These are phyloP conservation scores for Melampsora occidentalis DNA, from an alignment of 1,284 basidiomycete genomes.

Conservation along the genomic window DNA sequence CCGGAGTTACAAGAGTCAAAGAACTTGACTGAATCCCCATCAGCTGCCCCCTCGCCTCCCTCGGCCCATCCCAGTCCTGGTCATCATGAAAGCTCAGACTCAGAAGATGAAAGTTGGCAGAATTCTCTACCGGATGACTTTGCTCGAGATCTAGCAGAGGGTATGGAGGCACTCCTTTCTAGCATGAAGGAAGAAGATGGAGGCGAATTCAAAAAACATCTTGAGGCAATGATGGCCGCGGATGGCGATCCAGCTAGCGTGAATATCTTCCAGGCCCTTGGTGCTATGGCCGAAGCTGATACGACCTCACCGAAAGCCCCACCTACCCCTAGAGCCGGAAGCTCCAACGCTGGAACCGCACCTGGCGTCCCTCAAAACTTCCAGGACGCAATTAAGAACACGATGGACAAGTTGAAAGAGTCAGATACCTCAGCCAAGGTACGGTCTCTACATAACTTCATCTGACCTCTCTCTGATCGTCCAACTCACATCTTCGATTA, in stretches of 20 bases:
- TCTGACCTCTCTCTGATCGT: slow-evolving; percentile 5
- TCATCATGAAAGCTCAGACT: background rate
- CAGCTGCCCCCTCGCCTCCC: background rate
- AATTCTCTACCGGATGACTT: slow-evolving; percentile 37
- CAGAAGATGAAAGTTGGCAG: background rate
- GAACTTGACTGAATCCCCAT: background rate
- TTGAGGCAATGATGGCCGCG: slow-evolving; percentile 22
- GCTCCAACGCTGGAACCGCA: background rate
- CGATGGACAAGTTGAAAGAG: slow-evolving; percentile 43
- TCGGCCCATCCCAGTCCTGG: background rate
- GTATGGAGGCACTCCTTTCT: slow-evolving; percentile 42
- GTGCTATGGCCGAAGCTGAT: slow-evolving; percentile 4
- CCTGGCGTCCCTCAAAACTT: slow-evolving; percentile 22
- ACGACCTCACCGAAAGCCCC: background rate
- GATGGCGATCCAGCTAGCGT: slow-evolving; percentile 1
- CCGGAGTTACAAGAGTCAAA: background rate
- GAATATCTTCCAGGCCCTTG: slow-evolving; percentile 29
- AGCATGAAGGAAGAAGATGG: slow-evolving; percentile 42
- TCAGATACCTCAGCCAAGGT: slow-evolving; percentile 42
- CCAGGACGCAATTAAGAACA: slow-evolving; percentile 36
- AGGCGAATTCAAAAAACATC: slow-evolving; percentile 43
- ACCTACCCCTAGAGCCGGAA: background rate
- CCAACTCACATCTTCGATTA: background rate
- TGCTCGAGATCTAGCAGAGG: slow-evolving; percentile 40
- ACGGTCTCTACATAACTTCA: slow-evolving; percentile 21